These are phyloP conservation scores for Diaporthe citri DNA, from an alignment of 2,329 filamentous ascomycete genomes.

Conservation along the genomic window DNA sequence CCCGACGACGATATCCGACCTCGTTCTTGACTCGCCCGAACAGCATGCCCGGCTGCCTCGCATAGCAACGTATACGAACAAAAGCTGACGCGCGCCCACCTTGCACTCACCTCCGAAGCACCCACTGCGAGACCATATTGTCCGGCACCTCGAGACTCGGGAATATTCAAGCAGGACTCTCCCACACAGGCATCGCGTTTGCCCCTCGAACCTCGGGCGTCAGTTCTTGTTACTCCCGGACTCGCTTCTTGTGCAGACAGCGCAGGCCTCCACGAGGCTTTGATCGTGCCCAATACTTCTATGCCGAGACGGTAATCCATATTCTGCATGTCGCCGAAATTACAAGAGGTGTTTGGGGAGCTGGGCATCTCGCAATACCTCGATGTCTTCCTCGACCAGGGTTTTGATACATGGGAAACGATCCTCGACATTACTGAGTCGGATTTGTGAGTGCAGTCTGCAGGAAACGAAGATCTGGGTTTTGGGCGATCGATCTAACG, in stretches of 20 bases:
- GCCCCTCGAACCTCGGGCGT: background rate
- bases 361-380: constrained; percentile 85
- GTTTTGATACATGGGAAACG: constrained; percentile 88
- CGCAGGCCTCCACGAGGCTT: constrained; percentile 34
- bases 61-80: constrained; percentile 14
- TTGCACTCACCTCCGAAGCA: background rate
- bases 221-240: background rate
- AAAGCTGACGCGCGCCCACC: constrained; percentile 15
- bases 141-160: background rate
- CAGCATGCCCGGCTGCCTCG: constrained; percentile 23
- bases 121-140: background rate
- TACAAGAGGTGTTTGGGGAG: constrained; percentile 77
- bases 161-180: background rate
- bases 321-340: constrained; percentile 69
- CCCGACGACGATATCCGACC: constrained; percentile 20
- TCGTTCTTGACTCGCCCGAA: constrained; percentile 17
- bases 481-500: constrained; percentile 20
- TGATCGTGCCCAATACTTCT: constrained; percentile 20
- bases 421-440: constrained; percentile 87
- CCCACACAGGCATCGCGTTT: background rate
- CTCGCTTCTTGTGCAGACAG: background rate
- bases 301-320: constrained; percentile 29
- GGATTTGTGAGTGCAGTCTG: constrained; percentile 72
- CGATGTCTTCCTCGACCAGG: constrained; percentile 78
- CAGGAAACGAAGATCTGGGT: constrained; percentile 23